Base-by-base conservation (phyloP, 106 monocot genomes). In the Gastrodia elata region DNA sequence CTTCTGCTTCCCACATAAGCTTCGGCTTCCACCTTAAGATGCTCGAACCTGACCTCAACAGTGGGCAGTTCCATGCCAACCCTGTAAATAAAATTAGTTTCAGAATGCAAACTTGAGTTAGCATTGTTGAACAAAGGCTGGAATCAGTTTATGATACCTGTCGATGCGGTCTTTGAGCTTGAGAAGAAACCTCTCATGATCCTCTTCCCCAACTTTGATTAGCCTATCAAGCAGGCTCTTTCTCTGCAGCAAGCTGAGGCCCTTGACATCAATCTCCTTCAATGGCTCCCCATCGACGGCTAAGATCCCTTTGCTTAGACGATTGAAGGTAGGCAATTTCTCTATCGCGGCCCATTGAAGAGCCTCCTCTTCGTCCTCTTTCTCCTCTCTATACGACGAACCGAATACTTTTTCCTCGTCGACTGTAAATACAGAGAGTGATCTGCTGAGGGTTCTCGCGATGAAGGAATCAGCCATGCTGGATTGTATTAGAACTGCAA, bases 121-220 rank as follows among this genome's bases (percentile, higher is more conserved):
- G n/a, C n/a, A n/a, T n/a, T n/a, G n/a, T n/a, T n/a, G n/a, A n/a
- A n/a, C n/a, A n/a, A n/a, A n/a, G n/a, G n/a, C n/a, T 39, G 26
- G 13, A 58, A 7, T 57, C n/a, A 38, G 58, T n/a, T 56, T 6
- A 35, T 41, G 8, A 46, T 42, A 92, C 92, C 84, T 64, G 6
- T 90, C 85, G 25, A 93, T 83, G 10, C 93, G 83, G 20, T 85
- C 74, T 77, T 71, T 85, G 61, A 93, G 89, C 80, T 85, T 87
- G 58, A 83, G 64, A 56, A 93, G 74, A 77, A 93, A 83, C 65
- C 40, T 70, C 81, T 87, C 87, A 27, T 89, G 84, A 74, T 93
- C 92, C 68, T 89, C 91, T 71, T 91, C 86, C 0, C 83, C 76
- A 13, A 71, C 86, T 22, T 74, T 76, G 9, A 93, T 79, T 7